Evolutionary conservation across 2,329 filamentous ascomycete species (phyloP), one percentile per base, ranked within the genome.

Genomic region (Penicillium brevicompactum): DNA sequence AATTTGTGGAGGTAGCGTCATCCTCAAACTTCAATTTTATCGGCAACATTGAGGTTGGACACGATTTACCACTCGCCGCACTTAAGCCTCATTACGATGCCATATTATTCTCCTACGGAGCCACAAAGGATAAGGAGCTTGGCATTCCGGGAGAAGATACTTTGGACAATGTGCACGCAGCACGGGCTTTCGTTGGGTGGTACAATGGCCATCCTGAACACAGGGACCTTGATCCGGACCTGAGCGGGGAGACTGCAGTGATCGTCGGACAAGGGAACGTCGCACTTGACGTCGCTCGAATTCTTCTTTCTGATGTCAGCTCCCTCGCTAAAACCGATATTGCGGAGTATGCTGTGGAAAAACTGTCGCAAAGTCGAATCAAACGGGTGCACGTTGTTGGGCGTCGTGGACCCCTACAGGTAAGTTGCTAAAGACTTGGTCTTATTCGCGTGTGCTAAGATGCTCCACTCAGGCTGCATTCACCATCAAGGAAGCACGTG

Each of bases 201-300:
- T 99, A 99, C 74, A 99, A 99, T 73, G 94, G 94, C 2, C 81
- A 96, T 2, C 94, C 94, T 0, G 90, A 95, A 64, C 90, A 90
- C 69, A 83, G 88, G 18, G 74, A 83, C 63, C 77, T 96, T 7
- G 78, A 83, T n/a, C 90, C 92, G 0, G 84, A 91, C 67, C 81
- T 97, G 0, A 79, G 81, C 9, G 89, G 89, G 0, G 91, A 96
- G 48, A 87, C 92, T 58, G 94, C 91, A 1, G 85, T 97, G 31
- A 82, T 99, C 46, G 87, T 99, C 60, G 94, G 94, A 2, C 93
- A 99, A 69, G 94, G 94, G 14, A 99, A 99, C 74, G 94, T 99
- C 8, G 94, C 94, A 0, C 79, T 99, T 46, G 94, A 99, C 71
- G 90, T 99, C 14, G 92, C 93, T 1, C 84, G 95, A 24, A 93